Percentiles rank a stretch among this genome's conserved stretches.
These are phyloP conservation scores for Trichoderma semiorbis DNA, from an alignment of 2,329 filamentous ascomycete species.

Conservation along the genomic window DNA sequence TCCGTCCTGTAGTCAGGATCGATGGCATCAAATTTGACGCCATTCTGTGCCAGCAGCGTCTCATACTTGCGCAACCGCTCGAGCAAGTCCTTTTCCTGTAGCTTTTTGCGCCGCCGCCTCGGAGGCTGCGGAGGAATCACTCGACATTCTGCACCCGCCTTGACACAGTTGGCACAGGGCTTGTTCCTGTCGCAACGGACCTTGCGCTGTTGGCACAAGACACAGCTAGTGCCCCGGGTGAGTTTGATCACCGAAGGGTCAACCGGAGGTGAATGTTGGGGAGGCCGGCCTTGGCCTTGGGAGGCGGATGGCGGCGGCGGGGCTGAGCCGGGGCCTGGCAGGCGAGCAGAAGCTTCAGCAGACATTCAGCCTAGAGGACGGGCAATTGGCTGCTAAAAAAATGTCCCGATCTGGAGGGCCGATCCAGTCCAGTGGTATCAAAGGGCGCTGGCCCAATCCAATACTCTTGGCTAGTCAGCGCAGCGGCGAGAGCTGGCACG, in stretches of 20 bases:
- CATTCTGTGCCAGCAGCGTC: constrained; percentile 59
- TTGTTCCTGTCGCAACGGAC: constrained; percentile 70
- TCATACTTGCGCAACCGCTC: constrained; percentile 69
- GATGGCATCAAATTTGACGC: constrained; percentile 66
- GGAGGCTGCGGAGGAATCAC: constrained; percentile 56
- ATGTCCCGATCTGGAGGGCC: not conserved
- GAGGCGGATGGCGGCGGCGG: constrained; percentile 22
- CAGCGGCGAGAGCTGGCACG: not conserved
- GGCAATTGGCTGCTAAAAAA: not conserved
- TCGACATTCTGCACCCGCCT: constrained; percentile 58
- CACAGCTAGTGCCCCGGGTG: constrained; percentile 61
- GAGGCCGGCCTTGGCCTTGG: constrained; percentile 20
- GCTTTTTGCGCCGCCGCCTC: constrained; percentile 56
- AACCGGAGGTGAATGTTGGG: constrained; percentile 22
- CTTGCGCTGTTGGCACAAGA: constrained; percentile 73
- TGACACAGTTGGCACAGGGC: constrained; percentile 68
- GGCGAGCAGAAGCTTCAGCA: not conserved
- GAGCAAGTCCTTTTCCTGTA: constrained; percentile 67
- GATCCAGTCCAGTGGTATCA: not conserved
- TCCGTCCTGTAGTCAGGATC: constrained; percentile 43
- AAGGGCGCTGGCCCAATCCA: not conserved
- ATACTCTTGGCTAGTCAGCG: not conserved
- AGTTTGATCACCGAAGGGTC: constrained; percentile 51
- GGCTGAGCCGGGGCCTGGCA: constrained; percentile 9
- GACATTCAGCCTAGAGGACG: not conserved